Evolutionary conservation across 306 rosid genomes (phyloP).

Genomic region (Carpinus viminea): DNA sequence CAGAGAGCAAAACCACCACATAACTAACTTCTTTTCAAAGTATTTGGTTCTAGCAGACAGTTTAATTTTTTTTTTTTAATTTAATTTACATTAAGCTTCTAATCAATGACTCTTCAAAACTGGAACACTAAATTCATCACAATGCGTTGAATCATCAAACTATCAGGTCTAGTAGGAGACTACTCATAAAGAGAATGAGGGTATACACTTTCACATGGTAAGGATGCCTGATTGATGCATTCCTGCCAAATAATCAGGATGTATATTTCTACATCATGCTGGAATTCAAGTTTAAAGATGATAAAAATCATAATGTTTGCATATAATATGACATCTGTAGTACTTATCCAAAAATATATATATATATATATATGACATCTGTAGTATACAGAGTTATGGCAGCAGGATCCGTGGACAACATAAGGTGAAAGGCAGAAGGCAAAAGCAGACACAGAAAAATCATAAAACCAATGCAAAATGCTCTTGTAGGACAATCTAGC

Average conservation of each 20-base stretch:
- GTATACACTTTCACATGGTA: not conserved
- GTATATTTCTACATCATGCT: not conserved
- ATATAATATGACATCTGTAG: not conserved
- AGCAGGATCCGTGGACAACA: not conserved
- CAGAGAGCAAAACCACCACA: not conserved
- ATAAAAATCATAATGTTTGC: not conserved
- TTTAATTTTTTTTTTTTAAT: not conserved
- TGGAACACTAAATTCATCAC: not conserved
- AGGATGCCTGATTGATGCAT: not conserved
- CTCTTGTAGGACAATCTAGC: not conserved
- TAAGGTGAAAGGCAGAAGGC: not conserved
- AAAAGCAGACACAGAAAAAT: constrained; percentile 7
- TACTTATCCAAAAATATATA: too few relatives aligned
- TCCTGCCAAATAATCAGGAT: not conserved
- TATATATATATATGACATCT: not conserved
- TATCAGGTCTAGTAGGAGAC: not conserved
- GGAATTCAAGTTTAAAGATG: not conserved
- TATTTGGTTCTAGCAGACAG: not conserved
- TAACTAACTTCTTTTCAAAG: not conserved
- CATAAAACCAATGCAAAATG: constrained; percentile 3
- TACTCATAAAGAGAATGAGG: not conserved
- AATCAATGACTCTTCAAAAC: not conserved
- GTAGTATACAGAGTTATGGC: not conserved
- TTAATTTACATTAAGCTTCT: not conserved
- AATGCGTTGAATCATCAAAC: not conserved